Percentiles rank a stretch among this genome's conserved stretches.
Conservation (phyloP, 179 eudicot species). For the Spergularia azorica region DNA sequence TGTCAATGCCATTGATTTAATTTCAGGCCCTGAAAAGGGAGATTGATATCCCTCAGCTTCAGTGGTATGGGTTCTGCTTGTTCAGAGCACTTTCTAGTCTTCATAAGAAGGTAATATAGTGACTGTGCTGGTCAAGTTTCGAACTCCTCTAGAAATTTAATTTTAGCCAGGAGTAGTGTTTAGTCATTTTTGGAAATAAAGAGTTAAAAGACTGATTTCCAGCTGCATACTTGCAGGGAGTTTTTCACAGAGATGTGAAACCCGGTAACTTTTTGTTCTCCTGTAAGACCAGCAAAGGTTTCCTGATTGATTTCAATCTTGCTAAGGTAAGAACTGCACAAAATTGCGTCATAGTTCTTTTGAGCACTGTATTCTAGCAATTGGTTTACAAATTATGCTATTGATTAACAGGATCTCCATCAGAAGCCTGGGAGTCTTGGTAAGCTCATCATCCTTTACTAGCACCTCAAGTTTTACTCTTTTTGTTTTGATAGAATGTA, state of each 20-base stretch:
- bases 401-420: constrained; percentile 65
- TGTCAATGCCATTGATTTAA: constrained; percentile 3
- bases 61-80: constrained; percentile 93
- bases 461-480: neutral
- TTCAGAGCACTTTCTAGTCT: constrained; percentile 87
- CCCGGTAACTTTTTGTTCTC: constrained; percentile 97
- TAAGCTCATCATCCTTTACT: constrained; percentile 34
- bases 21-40: constrained; percentile 74
- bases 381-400: constrained; percentile 13
- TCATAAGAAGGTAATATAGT: constrained; percentile 74
- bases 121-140: constrained; percentile 3
- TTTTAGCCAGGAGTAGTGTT: neutral
- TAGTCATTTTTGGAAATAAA: neutral
- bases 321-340: constrained; percentile 63
- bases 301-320: constrained; percentile 93
- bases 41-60: constrained; percentile 63
- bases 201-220: constrained; percentile 16
- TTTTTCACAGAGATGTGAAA: constrained; percentile 95
- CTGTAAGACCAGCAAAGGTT: constrained; percentile 64
- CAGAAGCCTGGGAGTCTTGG: constrained; percentile 60
- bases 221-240: constrained; percentile 55
- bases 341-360: neutral
- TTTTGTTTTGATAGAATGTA: too few species aligned
- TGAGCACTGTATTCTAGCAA: neutral
- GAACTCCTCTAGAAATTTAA: neutral